A percentile compares a stretch with the other conserved stretches of the same genome.
These are phyloP conservation scores for Huntiella abstrusa DNA, from an alignment of 2,329 filamentous ascomycete species.

Conservation along the genomic window DNA sequence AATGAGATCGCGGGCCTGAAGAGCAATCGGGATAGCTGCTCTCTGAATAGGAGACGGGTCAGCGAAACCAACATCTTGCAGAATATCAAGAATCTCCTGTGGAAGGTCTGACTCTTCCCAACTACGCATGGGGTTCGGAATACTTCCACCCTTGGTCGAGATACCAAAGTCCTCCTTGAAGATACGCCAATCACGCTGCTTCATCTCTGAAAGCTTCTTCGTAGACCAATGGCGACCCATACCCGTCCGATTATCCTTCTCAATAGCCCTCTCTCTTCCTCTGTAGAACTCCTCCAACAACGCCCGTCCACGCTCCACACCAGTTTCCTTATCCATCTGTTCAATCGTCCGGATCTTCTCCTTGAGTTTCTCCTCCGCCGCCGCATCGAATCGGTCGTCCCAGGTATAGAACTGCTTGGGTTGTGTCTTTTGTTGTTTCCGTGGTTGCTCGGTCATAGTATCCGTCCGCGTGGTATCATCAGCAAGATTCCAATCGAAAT, in stretches of 20 bases:
- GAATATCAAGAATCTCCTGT: constrained; percentile 56
- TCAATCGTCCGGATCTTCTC: constrained; percentile 51
- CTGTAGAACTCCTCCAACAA: constrained; percentile 69
- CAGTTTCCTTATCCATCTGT: constrained; percentile 57
- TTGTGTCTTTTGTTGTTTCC: constrained; percentile 8
- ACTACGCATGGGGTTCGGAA: constrained; percentile 90
- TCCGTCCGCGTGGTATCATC: constrained; percentile 60
- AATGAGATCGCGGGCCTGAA: constrained; percentile 88
- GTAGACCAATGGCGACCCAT: constrained; percentile 92
- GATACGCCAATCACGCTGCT: constrained; percentile 94
- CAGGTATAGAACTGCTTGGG: constrained; percentile 52
- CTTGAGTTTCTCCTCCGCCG: constrained; percentile 33
- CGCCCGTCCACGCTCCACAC: constrained; percentile 54
- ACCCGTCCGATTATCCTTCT: constrained; percentile 51
- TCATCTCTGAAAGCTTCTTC: constrained; percentile 84
- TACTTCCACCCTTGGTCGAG: constrained; percentile 72
- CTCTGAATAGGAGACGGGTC: constrained; percentile 86
- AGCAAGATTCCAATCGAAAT: constrained; percentile 91
- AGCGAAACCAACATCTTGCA: constrained; percentile 70
- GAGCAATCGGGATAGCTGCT: constrained; percentile 84
- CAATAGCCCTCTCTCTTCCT: constrained; percentile 40
- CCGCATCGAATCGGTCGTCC: constrained; percentile 32
- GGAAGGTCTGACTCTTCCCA: constrained; percentile 80
- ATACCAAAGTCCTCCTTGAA: constrained; percentile 99
- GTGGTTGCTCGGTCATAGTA: constrained; percentile 3